These are phyloP conservation scores for Letharia columbiana DNA, from an alignment of 495 filamentous ascomycete genomes.

Conservation along the genomic window DNA sequence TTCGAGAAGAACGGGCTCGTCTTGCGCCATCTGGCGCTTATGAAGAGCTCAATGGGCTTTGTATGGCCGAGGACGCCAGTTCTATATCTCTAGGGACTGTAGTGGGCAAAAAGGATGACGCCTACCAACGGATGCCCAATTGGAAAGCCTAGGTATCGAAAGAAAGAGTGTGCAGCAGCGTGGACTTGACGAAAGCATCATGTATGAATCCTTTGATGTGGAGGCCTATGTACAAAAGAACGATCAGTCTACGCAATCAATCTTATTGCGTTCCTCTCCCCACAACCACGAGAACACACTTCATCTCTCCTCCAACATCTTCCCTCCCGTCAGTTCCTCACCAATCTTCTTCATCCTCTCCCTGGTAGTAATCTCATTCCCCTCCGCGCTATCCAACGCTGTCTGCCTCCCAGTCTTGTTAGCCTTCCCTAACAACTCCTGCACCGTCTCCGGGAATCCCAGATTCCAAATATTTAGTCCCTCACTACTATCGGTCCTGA, in stretches of 20 bases:
- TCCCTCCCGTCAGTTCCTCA: conserved; percentile 62
- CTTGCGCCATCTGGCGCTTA: background rate
- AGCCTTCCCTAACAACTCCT: conserved; percentile 35
- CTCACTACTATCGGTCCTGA: conserved; percentile 35
- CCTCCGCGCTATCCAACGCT: conserved; percentile 29
- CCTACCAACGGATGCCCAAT: too few species aligned
- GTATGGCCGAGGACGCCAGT: too few species aligned
- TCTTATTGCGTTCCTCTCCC: background rate
- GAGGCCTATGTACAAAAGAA: background rate
- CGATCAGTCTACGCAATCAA: background rate
- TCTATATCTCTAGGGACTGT: too few species aligned
- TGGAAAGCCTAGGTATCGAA: too few species aligned
- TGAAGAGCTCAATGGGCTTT: background rate
- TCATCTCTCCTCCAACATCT: conserved; percentile 37
- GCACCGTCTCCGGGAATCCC: conserved; percentile 44
- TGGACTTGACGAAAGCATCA: background rate
- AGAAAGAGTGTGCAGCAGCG: background rate
- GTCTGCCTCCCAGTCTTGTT: conserved; percentile 25
- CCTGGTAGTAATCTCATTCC: conserved; percentile 36
- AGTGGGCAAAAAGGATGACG: too few species aligned
- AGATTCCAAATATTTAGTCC: conserved; percentile 53
- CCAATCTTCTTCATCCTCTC: conserved; percentile 55
- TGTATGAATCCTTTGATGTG: background rate
- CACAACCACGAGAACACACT: background rate
- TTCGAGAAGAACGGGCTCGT: background rate